Percentiles rank a stretch among this genome's conserved stretches.
Conservation (phyloP, 805 yeast species). For the Candida xiaguanensis region DNA sequence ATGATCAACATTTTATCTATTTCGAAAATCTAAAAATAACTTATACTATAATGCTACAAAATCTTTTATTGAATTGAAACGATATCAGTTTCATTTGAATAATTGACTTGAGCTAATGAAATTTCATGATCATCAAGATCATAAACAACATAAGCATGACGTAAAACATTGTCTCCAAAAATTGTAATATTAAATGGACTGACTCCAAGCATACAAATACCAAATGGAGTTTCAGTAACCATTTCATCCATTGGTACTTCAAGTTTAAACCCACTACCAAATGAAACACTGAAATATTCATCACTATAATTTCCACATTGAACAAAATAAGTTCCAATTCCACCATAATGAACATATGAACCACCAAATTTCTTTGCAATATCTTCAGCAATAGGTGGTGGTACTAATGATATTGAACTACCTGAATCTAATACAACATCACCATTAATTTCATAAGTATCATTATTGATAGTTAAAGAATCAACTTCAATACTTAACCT, state of each 20-base stretch:
- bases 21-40: no score
- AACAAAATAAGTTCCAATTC: constrained; percentile 1
- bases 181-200: constrained; percentile 1
- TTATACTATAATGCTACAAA: no score
- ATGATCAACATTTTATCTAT: no score
- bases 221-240: constrained; percentile 7
- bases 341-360: background rate
- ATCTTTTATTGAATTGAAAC: background rate
- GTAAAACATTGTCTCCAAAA: constrained; percentile 64
- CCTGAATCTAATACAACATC: constrained; percentile 23
- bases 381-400: constrained; percentile 20
- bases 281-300: background rate
- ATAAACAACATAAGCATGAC: constrained; percentile 61
- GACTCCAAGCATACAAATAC: constrained; percentile 27
- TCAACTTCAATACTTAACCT: constrained; percentile 20
- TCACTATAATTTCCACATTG: no score
- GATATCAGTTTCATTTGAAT: constrained; percentile 15
- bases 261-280: constrained; percentile 23
- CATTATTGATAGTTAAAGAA: constrained; percentile 13
- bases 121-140: constrained; percentile 56
- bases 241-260: constrained; percentile 41
- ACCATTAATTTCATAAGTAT: constrained; percentile 8
- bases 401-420: constrained; percentile 39
- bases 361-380: constrained; percentile 2
- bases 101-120: constrained; percentile 45